Evolutionary conservation across 768 basidiomycete genomes (phyloP).

Genomic region (Agrocybe praecox): DNA sequence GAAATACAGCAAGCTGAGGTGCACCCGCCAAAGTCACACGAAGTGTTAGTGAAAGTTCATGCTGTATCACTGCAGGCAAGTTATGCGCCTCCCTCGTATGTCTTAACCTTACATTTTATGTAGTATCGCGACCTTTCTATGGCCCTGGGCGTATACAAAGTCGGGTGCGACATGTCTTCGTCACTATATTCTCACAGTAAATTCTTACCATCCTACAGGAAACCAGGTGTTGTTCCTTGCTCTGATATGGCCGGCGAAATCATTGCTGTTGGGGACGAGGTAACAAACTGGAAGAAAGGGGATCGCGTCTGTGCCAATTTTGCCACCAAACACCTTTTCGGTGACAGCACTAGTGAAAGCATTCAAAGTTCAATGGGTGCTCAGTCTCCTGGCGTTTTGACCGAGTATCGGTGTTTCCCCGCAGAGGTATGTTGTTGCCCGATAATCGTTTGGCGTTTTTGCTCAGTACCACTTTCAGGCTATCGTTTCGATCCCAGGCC

Average conservation of each 20-base stretch:
- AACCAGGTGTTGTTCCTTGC: constrained; percentile 33
- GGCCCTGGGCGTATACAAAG: constrained; percentile 38
- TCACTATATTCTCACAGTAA: neutral
- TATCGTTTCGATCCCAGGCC: constrained; percentile 53
- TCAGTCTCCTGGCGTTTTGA: constrained; percentile 51
- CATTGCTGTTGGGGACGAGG: constrained; percentile 44
- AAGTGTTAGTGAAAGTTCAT: constrained; percentile 59
- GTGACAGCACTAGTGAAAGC: constrained; percentile 37
- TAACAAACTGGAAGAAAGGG: constrained; percentile 52
- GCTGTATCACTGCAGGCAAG: constrained; percentile 57
- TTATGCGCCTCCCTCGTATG: neutral
- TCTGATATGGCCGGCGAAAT: constrained; percentile 64
- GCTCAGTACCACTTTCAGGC: constrained; percentile 28
- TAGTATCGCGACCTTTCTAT: constrained; percentile 56
- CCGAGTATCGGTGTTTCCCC: constrained; percentile 52
- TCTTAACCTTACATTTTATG: neutral
- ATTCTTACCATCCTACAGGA: constrained; percentile 2
- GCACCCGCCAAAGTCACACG: constrained; percentile 37
- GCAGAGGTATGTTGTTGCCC: constrained; percentile 16
- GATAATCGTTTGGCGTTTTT: neutral
- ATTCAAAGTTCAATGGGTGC: constrained; percentile 45
- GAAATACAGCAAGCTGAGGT: constrained; percentile 26
- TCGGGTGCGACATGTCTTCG: constrained; percentile 21
- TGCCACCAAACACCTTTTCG: constrained; percentile 46
- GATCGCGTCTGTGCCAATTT: constrained; percentile 63